These are phyloP conservation scores for Salix suchowensis DNA, from an alignment of 345 rosid species.

Conservation along the genomic window DNA sequence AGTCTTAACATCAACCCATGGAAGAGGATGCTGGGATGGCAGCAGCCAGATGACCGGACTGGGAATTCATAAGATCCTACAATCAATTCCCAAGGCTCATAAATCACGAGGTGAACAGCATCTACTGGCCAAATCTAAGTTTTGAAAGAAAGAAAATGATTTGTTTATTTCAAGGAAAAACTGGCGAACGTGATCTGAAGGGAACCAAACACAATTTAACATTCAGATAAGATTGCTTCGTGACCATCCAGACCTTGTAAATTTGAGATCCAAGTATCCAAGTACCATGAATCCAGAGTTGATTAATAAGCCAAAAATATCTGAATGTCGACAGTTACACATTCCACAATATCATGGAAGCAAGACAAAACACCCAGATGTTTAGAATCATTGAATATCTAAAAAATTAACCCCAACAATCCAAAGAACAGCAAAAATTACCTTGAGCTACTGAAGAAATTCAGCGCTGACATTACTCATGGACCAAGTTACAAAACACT, in stretches of 20 bases:
- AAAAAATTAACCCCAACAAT: not conserved
- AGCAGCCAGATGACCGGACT: no score
- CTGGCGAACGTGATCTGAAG: not conserved
- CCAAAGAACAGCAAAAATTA: conserved; percentile 4
- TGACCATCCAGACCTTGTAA: not conserved
- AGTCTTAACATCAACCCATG: no score
- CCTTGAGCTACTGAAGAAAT: not conserved
- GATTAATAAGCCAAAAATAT: not conserved
- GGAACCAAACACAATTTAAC: not conserved
- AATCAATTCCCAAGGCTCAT: not conserved
- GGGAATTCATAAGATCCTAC: no score
- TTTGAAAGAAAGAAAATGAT: not conserved
- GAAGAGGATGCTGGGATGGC: no score
- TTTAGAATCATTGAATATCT: not conserved
- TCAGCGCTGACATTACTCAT: not conserved
- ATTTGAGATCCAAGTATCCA: not conserved
- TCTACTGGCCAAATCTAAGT: not conserved
- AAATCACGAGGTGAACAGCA: not conserved
- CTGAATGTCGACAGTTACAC: not conserved
- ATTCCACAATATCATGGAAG: not conserved
- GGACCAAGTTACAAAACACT: not conserved
- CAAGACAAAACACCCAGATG: conserved; percentile 1
- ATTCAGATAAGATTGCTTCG: no score
- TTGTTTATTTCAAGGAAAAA: not conserved
- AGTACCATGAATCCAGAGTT: not conserved